Base-by-base conservation (phyloP, 2,329 filamentous ascomycete genomes). In the Aureobasidium pullulans region DNA sequence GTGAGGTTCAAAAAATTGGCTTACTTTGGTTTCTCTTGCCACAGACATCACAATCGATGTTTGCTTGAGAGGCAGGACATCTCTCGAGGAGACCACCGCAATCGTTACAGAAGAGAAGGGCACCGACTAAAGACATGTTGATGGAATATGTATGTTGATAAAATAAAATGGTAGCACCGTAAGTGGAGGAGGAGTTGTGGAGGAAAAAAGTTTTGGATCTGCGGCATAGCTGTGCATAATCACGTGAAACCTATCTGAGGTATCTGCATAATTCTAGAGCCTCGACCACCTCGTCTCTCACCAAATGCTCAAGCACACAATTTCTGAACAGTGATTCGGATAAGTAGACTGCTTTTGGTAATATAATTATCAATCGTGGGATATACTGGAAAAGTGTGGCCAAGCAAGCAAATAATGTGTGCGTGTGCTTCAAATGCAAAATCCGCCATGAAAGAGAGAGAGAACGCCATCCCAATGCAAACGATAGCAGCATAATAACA, bases 71-170 rank as follows among this genome's bases (percentile, higher is more conserved):
- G 62, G 89, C 90, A 64, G 87, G 87, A 48, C 89, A 91, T 58
- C 87, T 83, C 58, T 94, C 90, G 47, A 97, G 79, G 3, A 96
- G 81, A 72, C 96, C 96, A 63, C 93, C 93, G 73, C 93, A 97
- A 71, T 93, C 89, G 58, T 83, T 90, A 77, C 93, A 97, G 74
- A 97, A 97, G 39, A 96, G 86, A 44, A 97, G 80, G 53, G 91
- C 93, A 59, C 92, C 93, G 66, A 96, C 91, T 16, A 90, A 86
- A 65, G 92, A 85, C 93, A 96, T 96, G n/a, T 42, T 57, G 44
- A 6, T n/a, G 42, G 6, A 23, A 29, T 56, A 4, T 56, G 13
- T 13, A 32, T 19, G 16, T 4, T 28, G 31, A 36, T 34, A 31
- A 44, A 23, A 56, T 56, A 37, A 56, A 44, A 7, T 42, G 49